phyloP scores from a whole-genome alignment of 2,329 filamentous ascomycete genomes.

The Penicillium sp. region DNA sequence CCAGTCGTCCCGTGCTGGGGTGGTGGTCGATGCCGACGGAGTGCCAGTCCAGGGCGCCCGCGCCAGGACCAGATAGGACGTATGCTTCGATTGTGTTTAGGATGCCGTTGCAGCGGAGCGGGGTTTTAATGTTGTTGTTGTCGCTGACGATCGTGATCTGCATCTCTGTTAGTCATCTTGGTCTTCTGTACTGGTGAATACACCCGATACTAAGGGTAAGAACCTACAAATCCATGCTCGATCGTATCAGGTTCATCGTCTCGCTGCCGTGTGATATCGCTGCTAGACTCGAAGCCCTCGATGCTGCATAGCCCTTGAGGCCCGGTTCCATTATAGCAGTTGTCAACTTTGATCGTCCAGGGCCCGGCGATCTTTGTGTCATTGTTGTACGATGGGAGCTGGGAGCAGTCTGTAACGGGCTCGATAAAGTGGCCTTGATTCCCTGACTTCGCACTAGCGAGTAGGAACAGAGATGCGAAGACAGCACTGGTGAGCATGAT shows the following conservation, averaged over 20 bases:
- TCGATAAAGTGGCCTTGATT: neutral
- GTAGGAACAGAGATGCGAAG: neutral
- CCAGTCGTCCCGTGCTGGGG: slow-evolving; percentile 8
- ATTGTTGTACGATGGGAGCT: slow-evolving; percentile 11
- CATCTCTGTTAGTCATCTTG: neutral
- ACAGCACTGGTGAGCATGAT: neutral
- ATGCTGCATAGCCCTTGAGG: slow-evolving; percentile 1
- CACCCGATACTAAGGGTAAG: no score
- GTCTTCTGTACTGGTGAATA: no score
- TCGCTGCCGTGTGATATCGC: slow-evolving; percentile 8
- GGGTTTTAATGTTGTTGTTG: neutral
- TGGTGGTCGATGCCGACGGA: slow-evolving; percentile 11
- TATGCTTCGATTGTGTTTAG: slow-evolving; percentile 13
- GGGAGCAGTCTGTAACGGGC: slow-evolving; percentile 6
- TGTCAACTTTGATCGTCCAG: slow-evolving; percentile 10
- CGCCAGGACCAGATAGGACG: slow-evolving; percentile 7
- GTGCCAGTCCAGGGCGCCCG: slow-evolving; percentile 13
- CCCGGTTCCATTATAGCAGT: slow-evolving; percentile 5
- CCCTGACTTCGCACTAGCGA: neutral
- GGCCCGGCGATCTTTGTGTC: slow-evolving; percentile 14
- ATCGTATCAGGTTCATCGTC: slow-evolving; percentile 5
- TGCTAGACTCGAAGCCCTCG: slow-evolving; percentile 10
- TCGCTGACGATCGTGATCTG: slow-evolving; percentile 12
- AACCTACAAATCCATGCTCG: slow-evolving; percentile 11
- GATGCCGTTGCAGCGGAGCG: slow-evolving; percentile 17